A percentile compares a stretch with the other conserved stretches of the same genome.
These are phyloP conservation scores for Lantana camara DNA, from an alignment of 257 asterid species.

Conservation along the genomic window DNA sequence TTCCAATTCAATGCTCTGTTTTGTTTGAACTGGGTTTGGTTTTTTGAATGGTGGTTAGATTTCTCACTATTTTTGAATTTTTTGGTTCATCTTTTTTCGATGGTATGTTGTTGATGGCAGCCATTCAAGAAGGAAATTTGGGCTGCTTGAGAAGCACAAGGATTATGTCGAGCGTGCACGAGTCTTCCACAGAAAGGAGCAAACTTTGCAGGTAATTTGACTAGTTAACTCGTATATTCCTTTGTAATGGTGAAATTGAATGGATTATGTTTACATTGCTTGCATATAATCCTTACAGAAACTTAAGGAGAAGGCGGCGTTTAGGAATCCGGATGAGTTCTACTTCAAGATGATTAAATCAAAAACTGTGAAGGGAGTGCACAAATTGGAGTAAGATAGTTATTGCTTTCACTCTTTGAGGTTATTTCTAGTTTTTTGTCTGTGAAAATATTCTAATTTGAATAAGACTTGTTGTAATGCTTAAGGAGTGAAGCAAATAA, in stretches of 20 bases:
- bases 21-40: slow-evolving; percentile 7
- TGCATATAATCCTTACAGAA: slow-evolving; percentile 46
- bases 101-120: slow-evolving; percentile 36
- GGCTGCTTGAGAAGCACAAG: slow-evolving; percentile 86
- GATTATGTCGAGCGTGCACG: slow-evolving; percentile 82
- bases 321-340: slow-evolving; percentile 91
- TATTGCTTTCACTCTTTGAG: neutral
- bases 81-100: neutral
- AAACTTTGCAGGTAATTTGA: slow-evolving; percentile 53
- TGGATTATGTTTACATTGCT: neutral
- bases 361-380: slow-evolving; percentile 69
- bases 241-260: slow-evolving; percentile 1
- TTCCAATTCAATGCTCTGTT: neutral
- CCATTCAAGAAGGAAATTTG: slow-evolving; percentile 63
- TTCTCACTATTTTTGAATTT: neutral
- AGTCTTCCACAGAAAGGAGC: slow-evolving; percentile 73
- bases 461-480: slow-evolving; percentile 23
- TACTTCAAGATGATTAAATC: slow-evolving; percentile 76
- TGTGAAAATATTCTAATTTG: neutral
- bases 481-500: slow-evolving; percentile 78
- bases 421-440: neutral
- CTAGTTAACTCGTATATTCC: neutral
- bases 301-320: slow-evolving; percentile 87
- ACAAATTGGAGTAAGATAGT: slow-evolving; percentile 61
- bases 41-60: neutral